phyloP scores from a whole-genome alignment of 768 basidiomycete species.

The Fistulinella prunicolor region DNA sequence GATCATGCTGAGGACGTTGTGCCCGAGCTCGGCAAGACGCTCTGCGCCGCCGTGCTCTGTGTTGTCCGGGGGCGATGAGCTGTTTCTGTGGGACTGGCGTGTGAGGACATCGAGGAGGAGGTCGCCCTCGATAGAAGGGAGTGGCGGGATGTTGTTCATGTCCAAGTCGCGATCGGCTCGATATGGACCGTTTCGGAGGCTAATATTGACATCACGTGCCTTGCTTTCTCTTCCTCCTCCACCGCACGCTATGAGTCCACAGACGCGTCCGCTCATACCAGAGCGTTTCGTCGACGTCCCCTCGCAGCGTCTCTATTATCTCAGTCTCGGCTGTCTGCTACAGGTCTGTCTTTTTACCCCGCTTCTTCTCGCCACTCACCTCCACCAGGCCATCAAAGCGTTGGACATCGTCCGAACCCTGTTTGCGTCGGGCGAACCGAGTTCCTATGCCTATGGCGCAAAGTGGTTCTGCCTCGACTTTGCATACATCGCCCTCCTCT shows the following conservation, averaged over 20 bases:
- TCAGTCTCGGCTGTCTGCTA: conserved; percentile 70
- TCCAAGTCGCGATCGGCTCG: conserved; percentile 9
- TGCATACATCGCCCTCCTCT: conserved; percentile 53
- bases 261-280: conserved; percentile 74
- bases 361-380: not conserved
- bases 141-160: conserved; percentile 40
- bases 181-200: not conserved
- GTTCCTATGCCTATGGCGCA: conserved; percentile 44
- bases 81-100: conserved; percentile 40
- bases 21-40: conserved; percentile 59
- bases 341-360: conserved; percentile 49
- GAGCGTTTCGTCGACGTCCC: conserved; percentile 72
- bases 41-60: conserved; percentile 53
- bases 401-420: conserved; percentile 63
- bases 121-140: conserved; percentile 57
- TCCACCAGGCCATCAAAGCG: conserved; percentile 65
- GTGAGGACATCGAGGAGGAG: conserved; percentile 59
- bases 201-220: conserved; percentile 19
- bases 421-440: conserved; percentile 43
- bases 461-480: conserved; percentile 79
- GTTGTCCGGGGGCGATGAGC: conserved; percentile 35
- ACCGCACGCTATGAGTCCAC: conserved; percentile 26
- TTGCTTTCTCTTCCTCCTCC: not conserved
- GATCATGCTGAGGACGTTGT: conserved; percentile 47
- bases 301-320: conserved; percentile 74